Percentiles rank a stretch among this genome's conserved stretches.
These are phyloP conservation scores for Cladophialophora bantiana DNA, from an alignment of 2,329 filamentous ascomycete genomes.

Conservation along the genomic window DNA sequence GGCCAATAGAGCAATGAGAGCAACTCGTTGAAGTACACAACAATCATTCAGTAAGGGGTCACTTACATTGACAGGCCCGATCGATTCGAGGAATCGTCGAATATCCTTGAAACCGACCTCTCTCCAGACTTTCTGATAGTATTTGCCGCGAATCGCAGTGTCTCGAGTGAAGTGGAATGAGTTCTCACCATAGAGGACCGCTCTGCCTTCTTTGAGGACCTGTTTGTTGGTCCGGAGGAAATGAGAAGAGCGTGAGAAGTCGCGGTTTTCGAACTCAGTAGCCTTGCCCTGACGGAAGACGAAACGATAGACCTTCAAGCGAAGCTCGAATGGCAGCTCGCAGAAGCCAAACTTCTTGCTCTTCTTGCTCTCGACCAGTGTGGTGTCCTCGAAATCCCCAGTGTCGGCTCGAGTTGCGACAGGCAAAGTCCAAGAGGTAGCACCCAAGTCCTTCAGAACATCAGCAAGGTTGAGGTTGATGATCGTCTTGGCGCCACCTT, in stretches of 20 bases:
- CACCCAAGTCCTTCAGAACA: conserved; percentile 3
- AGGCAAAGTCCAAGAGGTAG: background rate
- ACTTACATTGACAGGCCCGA: conserved; percentile 54
- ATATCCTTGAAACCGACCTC: conserved; percentile 58
- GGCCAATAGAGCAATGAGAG: background rate
- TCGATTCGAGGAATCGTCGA: conserved; percentile 55
- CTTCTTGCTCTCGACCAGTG: background rate
- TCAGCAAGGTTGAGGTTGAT: conserved; percentile 18
- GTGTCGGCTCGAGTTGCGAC: background rate
- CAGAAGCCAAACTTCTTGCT: conserved; percentile 43
- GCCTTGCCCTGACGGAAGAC: conserved; percentile 48
- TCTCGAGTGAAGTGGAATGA: conserved; percentile 54
- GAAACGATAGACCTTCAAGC: conserved; percentile 56
- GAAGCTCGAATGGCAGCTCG: conserved; percentile 52
- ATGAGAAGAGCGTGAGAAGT: conserved; percentile 52
- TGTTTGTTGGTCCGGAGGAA: conserved; percentile 57
- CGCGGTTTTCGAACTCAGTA: conserved; percentile 47
- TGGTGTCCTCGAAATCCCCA: background rate
- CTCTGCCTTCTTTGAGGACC: conserved; percentile 55
- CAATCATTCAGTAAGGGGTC: background rate
- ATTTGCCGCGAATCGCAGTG: conserved; percentile 47
- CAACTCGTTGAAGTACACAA: background rate
- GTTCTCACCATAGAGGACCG: conserved; percentile 60
- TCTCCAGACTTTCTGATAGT: conserved; percentile 51
- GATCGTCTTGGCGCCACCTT: background rate